Evolutionary conservation across 352 stramenopile genomes (phyloP), one percentile per base, ranked within the genome.

Genomic region (Globisporangium solare): DNA sequence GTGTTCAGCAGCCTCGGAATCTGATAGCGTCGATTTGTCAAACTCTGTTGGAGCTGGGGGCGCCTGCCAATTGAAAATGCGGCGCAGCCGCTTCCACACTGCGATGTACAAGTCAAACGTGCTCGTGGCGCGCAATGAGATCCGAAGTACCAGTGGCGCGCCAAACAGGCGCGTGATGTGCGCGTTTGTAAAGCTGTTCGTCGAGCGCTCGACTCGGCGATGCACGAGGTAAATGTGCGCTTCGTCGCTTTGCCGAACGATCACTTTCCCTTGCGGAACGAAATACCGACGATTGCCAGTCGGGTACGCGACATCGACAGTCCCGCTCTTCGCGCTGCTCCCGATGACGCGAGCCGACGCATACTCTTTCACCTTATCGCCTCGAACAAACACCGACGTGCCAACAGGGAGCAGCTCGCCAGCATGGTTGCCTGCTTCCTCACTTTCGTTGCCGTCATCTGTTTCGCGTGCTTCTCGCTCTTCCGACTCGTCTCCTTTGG

Each of bases 51-150:
- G 55, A 0, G 65, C 47, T 1, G 82, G 82, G 13, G 79, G 76
- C 21, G 68, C 54, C 20, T 85, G 66, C 85, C 85, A 94, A 58
- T 94, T 90, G 58, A 94, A 94, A 53, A 94, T 94, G 7, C 85
- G 80, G 5, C 73, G 79, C 8, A 95, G 57, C 43, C 83, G 81
- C 24, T 74, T 76, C 85, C 85, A 95, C 8, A 95, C 74, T 0
- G 84, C 54, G 68, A 88, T 61, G 42, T 95, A 95, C 24, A 95
- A 60, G 32, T 84, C 83, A 41, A 87, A 92, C 6, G 71, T 73
- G 1, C 83, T 85, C 27, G 83, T 93, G 20, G 59, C 54, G 6
- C 62, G 65, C 13, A 91, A 50, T 5, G 85, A 91, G n/a, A 95
- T 61, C 2, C 77, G 72, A 46, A 95, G 70, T 0, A 91, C 68